Conservation (phyloP, 805 yeast genomes). For the Starmerella powellii region DNA sequence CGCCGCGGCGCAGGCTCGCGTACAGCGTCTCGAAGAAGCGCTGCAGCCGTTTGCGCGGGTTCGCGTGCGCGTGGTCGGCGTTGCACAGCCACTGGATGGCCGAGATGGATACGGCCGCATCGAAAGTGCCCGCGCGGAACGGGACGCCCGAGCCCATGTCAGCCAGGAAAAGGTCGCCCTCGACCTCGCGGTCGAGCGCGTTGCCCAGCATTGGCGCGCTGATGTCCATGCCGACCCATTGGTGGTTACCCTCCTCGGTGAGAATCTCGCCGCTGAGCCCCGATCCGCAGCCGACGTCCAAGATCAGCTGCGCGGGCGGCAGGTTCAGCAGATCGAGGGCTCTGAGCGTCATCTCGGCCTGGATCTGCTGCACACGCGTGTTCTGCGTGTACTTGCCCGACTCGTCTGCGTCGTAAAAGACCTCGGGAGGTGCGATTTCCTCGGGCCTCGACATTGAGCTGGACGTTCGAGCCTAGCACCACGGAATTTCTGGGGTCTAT, state of each 20-base stretch:
- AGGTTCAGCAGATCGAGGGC: constrained; percentile 79
- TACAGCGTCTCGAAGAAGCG: constrained; percentile 80
- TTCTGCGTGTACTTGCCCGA: constrained; percentile 82
- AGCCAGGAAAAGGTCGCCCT: constrained; percentile 81
- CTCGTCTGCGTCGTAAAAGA: constrained; percentile 84
- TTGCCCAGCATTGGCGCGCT: constrained; percentile 93
- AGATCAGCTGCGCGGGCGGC: constrained; percentile 51
- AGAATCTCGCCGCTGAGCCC: constrained; percentile 91
- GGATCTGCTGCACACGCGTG: constrained; percentile 95
- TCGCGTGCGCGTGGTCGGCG: constrained; percentile 72
- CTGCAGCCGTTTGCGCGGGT: constrained; percentile 70
- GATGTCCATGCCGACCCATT: constrained; percentile 95
- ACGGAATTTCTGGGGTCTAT: no score
- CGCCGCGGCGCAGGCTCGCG: constrained; percentile 80
- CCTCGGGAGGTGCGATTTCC: constrained; percentile 90
- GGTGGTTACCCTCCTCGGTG: constrained; percentile 73
- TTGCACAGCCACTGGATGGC: constrained; percentile 98
- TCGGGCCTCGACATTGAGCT: constrained; percentile 82
- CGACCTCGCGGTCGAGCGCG: constrained; percentile 82
- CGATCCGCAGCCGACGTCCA: constrained; percentile 96
- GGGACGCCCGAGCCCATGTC: constrained; percentile 94
- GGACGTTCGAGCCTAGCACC: no score
- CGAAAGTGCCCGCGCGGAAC: constrained; percentile 90
- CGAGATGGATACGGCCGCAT: constrained; percentile 88
- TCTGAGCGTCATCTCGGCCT: constrained; percentile 92